These are phyloP conservation scores for Cochlearia excelsa DNA, from an alignment of 345 rosid genomes.

Conservation along the genomic window DNA sequence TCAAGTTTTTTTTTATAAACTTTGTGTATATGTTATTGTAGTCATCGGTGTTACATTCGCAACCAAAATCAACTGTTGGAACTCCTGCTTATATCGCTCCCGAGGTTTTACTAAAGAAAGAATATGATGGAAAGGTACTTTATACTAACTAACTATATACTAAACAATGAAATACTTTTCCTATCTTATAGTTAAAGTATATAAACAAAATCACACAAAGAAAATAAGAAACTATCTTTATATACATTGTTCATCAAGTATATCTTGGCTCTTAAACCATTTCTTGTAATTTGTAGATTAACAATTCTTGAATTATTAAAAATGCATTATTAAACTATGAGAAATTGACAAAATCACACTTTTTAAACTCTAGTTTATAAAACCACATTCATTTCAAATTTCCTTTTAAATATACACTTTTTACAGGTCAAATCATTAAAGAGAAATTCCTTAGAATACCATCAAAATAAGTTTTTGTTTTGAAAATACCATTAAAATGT, in stretches of 20 bases:
- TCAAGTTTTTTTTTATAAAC: not conserved
- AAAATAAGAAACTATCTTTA: too few species aligned
- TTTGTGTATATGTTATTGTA: constrained; percentile 30
- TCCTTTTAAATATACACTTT: too few species aligned
- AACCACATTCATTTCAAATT: too few species aligned
- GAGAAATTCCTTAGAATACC: too few species aligned
- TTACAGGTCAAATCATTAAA: too few species aligned
- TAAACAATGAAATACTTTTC: not conserved
- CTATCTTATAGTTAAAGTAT: not conserved
- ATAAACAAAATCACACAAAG: too few species aligned
- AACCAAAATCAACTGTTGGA: constrained; percentile 96
- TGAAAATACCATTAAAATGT: too few species aligned
- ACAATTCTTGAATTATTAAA: not conserved
- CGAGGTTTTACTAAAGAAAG: constrained; percentile 93
- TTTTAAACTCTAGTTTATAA: too few species aligned
- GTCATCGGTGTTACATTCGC: constrained; percentile 96
- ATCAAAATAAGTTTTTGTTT: too few species aligned
- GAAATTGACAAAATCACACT: too few species aligned
- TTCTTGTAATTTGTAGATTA: not conserved
- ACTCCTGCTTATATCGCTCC: constrained; percentile 99
- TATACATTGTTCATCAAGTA: too few species aligned
- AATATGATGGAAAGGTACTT: constrained; percentile 96
- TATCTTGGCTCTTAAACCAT: too few species aligned
- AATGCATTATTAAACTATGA: not conserved
- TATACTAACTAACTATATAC: constrained; percentile 1